phyloP scores from a whole-genome alignment of 2,329 filamentous ascomycete species.

The Aspergillus pseudoglaucus region DNA sequence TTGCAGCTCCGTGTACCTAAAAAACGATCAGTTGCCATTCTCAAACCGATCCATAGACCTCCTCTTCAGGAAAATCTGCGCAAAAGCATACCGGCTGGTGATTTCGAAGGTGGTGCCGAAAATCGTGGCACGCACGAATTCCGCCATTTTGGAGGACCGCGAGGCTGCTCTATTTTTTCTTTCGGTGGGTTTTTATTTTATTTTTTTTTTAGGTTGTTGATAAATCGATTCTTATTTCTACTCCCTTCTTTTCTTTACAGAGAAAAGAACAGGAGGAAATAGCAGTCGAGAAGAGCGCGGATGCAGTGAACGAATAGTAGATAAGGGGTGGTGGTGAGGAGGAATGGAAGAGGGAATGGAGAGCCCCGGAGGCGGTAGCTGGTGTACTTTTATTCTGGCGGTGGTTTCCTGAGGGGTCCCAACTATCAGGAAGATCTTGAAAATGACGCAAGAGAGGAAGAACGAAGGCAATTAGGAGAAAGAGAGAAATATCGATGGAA shows the following conservation, averaged over 20 bases:
- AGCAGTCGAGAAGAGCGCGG: background rate
- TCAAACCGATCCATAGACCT: background rate
- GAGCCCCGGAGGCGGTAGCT: slow-evolving; percentile 13
- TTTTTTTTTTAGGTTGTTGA: background rate
- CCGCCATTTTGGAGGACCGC: slow-evolving; percentile 66
- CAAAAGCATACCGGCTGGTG: slow-evolving; percentile 71
- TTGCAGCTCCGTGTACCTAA: slow-evolving; percentile 93
- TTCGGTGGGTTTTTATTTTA: background rate
- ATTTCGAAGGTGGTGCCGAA: slow-evolving; percentile 99
- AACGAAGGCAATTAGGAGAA: no score
- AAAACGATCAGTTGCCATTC: slow-evolving; percentile 3
- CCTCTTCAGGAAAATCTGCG: background rate
- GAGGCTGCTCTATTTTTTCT: background rate
- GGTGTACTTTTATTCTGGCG: background rate
- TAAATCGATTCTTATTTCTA: background rate
- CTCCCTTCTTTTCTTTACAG: background rate
- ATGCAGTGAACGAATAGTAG: slow-evolving; percentile 7
- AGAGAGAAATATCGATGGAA: no score
- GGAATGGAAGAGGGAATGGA: slow-evolving; percentile 9
- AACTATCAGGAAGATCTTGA: no score
- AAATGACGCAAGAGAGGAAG: no score
- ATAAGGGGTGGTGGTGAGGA: slow-evolving; percentile 11
- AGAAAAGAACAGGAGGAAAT: slow-evolving; percentile 4
- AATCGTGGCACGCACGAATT: slow-evolving; percentile 98
- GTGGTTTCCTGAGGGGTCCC: background rate